phyloP scores from a whole-genome alignment of 148 eudicot species.

The Persicaria tinctoria region DNA sequence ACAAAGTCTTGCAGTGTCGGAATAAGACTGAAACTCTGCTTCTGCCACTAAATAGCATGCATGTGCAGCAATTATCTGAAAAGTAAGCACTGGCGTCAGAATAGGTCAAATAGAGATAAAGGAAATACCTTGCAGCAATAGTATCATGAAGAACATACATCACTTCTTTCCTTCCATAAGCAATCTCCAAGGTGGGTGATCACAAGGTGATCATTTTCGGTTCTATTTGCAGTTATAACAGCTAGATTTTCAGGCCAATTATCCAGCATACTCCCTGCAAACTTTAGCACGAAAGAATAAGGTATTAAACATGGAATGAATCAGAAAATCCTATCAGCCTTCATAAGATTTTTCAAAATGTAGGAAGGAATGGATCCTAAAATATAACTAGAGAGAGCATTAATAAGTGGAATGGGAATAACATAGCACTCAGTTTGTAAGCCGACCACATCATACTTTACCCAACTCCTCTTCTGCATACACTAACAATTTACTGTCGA shows the following conservation, averaged over 20 bases:
- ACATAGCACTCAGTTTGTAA: neutral
- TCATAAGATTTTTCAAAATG: neutral
- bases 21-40: slow-evolving; percentile 74
- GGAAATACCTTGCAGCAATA: slow-evolving; percentile 8
- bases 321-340: neutral
- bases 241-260: slow-evolving; percentile 98
- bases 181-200: slow-evolving; percentile 93
- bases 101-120: neutral
- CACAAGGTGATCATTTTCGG: slow-evolving; percentile 91
- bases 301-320: neutral
- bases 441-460: neutral
- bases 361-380: neutral
- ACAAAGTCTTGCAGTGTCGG: slow-evolving; percentile 86
- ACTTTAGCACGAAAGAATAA: slow-evolving; percentile 26
- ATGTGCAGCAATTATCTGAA: slow-evolving; percentile 88
- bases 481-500: neutral
- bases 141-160: slow-evolving; percentile 41
- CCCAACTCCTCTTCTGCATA: neutral
- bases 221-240: slow-evolving; percentile 85
- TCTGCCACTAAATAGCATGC: slow-evolving; percentile 95
- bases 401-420: neutral
- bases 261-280: slow-evolving; percentile 67
- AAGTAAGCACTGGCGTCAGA: neutral
- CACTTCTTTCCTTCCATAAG: slow-evolving; percentile 81
- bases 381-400: neutral